Evolutionary conservation across 768 basidiomycete genomes (phyloP), one percentile per base, ranked within the genome.

Genomic region (Exidia glandulosa): DNA sequence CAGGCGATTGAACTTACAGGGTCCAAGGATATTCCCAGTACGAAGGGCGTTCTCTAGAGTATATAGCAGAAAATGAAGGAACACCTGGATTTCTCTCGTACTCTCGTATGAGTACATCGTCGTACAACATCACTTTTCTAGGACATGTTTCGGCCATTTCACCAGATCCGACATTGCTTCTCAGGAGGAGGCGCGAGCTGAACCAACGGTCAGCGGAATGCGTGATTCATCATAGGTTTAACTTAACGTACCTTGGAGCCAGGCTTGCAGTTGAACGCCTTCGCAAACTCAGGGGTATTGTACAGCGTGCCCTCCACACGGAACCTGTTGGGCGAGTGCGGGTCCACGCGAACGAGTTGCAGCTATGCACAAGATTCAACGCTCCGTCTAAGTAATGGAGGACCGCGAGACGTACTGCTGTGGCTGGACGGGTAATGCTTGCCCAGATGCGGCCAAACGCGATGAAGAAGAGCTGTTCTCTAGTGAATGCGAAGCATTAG

Each of bases 401-500:
- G 16, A 27, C 14, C 29, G 34, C 27, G 36, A 31, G 5, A 76
- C 82, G 63, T 64, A 89, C 87, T 29, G 87, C 87, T 30, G 87
- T 82, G 48, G 83, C 86, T 29, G 89, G 81, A 63, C 87, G 90
- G 72, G 86, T 88, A 65, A 83, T 84, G 67, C 83, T 79, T 0
- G 86, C 90, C 91, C 91, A 95, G n/a, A 88, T 83, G 30, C 88
- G 81, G 14, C 83, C 94, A 67, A 90, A 94, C 2, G 90, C 82
- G 59, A 97, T 83, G 77, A 96, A 97, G 76, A 97, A 97, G 31
- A 97, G 73, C 75, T 97, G 94, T 41, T 96, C 94, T 61, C 88
- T 89, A n/a, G 66, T 30, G 33, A 54, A 10, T 14, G 32, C 2
- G 3, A 27, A 29, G 23, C 25, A 6, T 4, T 14, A 19, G 36